A percentile compares a stretch with the other conserved stretches of the same genome.
phyloP scores from a whole-genome alignment of 768 basidiomycete species.

The Astraeus odoratus region DNA sequence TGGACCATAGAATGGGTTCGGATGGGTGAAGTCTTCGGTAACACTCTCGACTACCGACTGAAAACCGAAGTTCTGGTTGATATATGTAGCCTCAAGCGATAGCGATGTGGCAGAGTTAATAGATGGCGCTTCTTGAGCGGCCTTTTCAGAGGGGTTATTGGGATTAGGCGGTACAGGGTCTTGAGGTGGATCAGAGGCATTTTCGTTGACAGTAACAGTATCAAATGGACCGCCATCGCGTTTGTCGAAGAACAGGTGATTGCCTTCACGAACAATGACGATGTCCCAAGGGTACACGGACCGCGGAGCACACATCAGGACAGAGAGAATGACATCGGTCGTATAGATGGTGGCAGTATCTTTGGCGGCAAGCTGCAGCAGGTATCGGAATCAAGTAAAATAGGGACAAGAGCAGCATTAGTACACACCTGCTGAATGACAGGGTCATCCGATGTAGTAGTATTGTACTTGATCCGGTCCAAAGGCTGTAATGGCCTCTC shows the following conservation, averaged over 20 bases:
- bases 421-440: slow-evolving; percentile 78
- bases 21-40: slow-evolving; percentile 68
- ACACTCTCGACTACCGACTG: slow-evolving; percentile 80
- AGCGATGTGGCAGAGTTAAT: slow-evolving; percentile 93
- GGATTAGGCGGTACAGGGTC: slow-evolving; percentile 75
- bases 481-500: slow-evolving; percentile 87
- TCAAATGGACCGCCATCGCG: slow-evolving; percentile 96
- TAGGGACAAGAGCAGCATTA: neutral
- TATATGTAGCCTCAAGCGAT: slow-evolving; percentile 95
- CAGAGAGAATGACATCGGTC: slow-evolving; percentile 90
- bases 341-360: slow-evolving; percentile 84
- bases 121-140: slow-evolving; percentile 61
- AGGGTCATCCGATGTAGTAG: slow-evolving; percentile 96
- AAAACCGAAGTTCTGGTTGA: slow-evolving; percentile 98
- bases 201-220: slow-evolving; percentile 97
- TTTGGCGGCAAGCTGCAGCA: slow-evolving; percentile 72
- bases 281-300: slow-evolving; percentile 99
- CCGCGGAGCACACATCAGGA: slow-evolving; percentile 93
- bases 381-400: slow-evolving; percentile 40
- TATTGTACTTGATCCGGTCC: slow-evolving; percentile 95
- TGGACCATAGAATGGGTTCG: slow-evolving; percentile 93
- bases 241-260: slow-evolving; percentile 94
- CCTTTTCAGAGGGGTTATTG: slow-evolving; percentile 67
- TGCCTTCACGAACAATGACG: slow-evolving; percentile 87
- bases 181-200: slow-evolving; percentile 89